Evolutionary conservation across 2,329 filamentous ascomycete genomes (phyloP), one percentile per base, ranked within the genome.

Genomic region (Exserohilum rostratum): DNA sequence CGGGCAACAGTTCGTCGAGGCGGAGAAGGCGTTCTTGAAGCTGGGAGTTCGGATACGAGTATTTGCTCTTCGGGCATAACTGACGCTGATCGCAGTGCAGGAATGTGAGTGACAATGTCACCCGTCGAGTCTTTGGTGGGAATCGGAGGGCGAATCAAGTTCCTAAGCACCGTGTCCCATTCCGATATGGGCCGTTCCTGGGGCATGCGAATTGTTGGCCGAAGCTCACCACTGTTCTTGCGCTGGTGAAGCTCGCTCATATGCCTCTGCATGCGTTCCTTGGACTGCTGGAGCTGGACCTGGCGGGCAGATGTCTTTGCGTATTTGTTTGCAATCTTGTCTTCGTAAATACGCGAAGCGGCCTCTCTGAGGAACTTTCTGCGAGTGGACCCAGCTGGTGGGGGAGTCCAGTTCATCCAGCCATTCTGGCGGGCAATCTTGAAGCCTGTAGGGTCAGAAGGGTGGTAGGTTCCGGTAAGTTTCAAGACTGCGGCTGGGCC

Each of bases 351-450:
- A 18, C 83, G 82, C 1, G 83, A 80, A 29, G 87, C 79, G 1
- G 85, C 84, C 66, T 87, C 83, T 53, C 84, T 84, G 52, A 88
- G 76, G 70, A 88, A 88, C 3, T 78, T 81, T 11, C 78, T 76
- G 15, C 84, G 82, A 47, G 78, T 83, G 38, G 77, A 74, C 42
- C 76, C 78, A 33, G 69, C 68, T 12, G 67, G 58, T 0, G 82
- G 80, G 6, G 78, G 75, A 10, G 78, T 77, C 85, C 85, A 88
- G 44, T 77, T 76, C 2, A 81, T 82, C 74, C 85, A 82, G n/a
- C 84, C 83, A 12, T 82, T 78, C 22, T 79, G 68, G 27, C 79
- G 73, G 2, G 85, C 86, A 22, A 80, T 71, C 10, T 76, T 73
- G 65, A 87, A 87, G 10, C 80, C 81, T 29, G 74, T 77, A 34